These are phyloP conservation scores for Sporisorium graminicola DNA, from an alignment of 1,284 basidiomycete species.

Conservation along the genomic window DNA sequence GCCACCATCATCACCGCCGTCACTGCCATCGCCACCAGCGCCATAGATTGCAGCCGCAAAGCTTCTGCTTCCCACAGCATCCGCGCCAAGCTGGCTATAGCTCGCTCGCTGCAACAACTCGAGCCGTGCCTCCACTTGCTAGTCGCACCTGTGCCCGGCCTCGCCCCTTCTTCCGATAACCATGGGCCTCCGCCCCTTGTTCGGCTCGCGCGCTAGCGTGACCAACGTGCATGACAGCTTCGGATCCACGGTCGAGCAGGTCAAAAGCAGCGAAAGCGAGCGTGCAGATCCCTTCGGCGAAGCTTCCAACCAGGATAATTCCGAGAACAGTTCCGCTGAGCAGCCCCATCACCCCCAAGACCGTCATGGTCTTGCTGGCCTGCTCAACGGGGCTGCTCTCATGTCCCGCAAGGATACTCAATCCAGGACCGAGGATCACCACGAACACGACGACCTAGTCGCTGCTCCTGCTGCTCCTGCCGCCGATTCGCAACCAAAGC, in stretches of 20 bases:
- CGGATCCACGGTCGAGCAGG: constrained; percentile 28
- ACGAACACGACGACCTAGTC: constrained; percentile 19
- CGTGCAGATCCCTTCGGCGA: constrained; percentile 7
- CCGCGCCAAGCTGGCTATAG: neutral
- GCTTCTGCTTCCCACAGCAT: neutral
- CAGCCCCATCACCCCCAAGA: neutral
- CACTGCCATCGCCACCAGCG: neutral
- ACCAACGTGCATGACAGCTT: constrained; percentile 40
- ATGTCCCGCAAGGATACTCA: constrained; percentile 30
- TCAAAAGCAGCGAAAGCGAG: constrained; percentile 38
- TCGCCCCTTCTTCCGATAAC: constrained; percentile 1
- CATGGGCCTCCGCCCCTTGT: constrained; percentile 38
- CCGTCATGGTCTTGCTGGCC: constrained; percentile 16
- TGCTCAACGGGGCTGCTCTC: constrained; percentile 45
- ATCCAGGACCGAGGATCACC: constrained; percentile 18
- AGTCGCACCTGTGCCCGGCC: neutral
- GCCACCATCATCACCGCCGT: too few species aligned
- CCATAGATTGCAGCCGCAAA: neutral
- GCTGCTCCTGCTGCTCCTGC: neutral
- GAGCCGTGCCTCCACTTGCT: neutral
- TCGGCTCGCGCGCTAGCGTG: constrained; percentile 40
- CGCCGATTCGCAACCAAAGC: neutral
- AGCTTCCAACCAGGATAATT: neutral
- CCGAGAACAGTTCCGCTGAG: neutral
- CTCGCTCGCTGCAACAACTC: neutral